Percentiles rank a stretch among this genome's conserved stretches.
Evolutionary conservation across 2,329 filamentous ascomycete species (phyloP).

Genomic region (Alternaria consortialis): DNA sequence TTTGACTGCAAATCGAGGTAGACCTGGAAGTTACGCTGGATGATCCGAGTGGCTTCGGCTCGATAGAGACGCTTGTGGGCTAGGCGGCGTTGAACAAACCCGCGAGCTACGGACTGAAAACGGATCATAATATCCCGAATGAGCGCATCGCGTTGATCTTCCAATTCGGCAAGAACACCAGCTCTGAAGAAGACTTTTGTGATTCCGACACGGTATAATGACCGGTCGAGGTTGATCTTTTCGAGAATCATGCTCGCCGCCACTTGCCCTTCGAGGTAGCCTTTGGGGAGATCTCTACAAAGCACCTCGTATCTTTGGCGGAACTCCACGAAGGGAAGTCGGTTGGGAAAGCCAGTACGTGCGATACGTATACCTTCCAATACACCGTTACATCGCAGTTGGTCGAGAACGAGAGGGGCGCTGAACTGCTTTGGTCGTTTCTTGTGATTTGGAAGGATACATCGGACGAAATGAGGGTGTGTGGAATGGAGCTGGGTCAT

Average conservation of each 20-base stretch:
- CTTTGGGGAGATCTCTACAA: slow-evolving; percentile 84
- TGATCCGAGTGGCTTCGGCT: slow-evolving; percentile 91
- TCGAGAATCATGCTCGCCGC: slow-evolving; percentile 88
- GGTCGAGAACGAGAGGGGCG: slow-evolving; percentile 91
- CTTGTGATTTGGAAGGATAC: slow-evolving; percentile 97
- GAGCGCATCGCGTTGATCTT: slow-evolving; percentile 91
- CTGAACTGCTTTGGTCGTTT: slow-evolving; percentile 94
- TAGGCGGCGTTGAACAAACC: slow-evolving; percentile 85
- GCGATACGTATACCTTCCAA: slow-evolving; percentile 98
- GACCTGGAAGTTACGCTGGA: slow-evolving; percentile 91
- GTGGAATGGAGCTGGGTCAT: slow-evolving; percentile 96
- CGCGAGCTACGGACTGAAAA: slow-evolving; percentile 91
- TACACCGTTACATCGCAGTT: slow-evolving; percentile 98
- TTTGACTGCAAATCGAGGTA: slow-evolving; percentile 90
- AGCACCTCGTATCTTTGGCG: slow-evolving; percentile 95
- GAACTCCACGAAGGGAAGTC: slow-evolving; percentile 91
- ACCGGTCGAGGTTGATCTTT: slow-evolving; percentile 82
- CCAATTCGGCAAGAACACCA: slow-evolving; percentile 92
- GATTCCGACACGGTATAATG: slow-evolving; percentile 89
- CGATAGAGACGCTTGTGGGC: slow-evolving; percentile 94
- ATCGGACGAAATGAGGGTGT: slow-evolving; percentile 97
- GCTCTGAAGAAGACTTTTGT: slow-evolving; percentile 99
- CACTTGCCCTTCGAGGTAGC: slow-evolving; percentile 88
- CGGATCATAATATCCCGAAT: slow-evolving; percentile 93
- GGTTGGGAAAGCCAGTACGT: slow-evolving; percentile 94